A percentile compares a stretch with the other conserved stretches of the same genome.
Conservation (phyloP, 2,329 filamentous ascomycete species). For the Lizonia empirigonia region DNA sequence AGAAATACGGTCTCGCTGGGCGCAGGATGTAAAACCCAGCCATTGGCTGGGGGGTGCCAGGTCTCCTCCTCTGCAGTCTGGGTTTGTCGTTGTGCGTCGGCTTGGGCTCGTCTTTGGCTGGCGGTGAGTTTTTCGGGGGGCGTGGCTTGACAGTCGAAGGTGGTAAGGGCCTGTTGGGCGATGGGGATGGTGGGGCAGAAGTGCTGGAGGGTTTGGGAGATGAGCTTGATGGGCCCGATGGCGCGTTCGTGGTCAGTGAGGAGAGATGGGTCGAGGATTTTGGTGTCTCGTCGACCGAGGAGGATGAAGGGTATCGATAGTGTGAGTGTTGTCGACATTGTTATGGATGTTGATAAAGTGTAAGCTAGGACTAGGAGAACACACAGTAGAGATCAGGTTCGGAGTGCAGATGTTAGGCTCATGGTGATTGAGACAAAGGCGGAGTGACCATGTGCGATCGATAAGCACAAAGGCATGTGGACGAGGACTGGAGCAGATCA, state of each 20-base stretch:
- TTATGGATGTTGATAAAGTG: no score
- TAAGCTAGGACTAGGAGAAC: no score
- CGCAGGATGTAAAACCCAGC: conserved; percentile 8
- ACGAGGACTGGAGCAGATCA: background rate
- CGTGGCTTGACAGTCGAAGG: background rate
- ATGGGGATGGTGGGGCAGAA: conserved; percentile 7
- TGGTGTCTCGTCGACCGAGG: conserved; percentile 4
- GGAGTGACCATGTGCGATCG: no score
- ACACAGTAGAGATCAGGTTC: no score
- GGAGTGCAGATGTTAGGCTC: no score
- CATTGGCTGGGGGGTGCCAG: background rate
- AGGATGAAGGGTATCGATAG: conserved; percentile 17
- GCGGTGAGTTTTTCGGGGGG: background rate
- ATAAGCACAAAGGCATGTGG: background rate
- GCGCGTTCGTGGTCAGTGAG: background rate
- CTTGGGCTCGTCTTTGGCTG: background rate
- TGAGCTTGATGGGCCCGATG: background rate
- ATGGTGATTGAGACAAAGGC: no score
- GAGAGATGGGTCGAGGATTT: background rate
- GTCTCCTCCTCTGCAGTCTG: background rate
- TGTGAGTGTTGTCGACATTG: background rate
- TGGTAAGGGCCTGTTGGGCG: background rate
- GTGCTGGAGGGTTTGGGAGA: background rate
- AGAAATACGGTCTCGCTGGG: conserved; percentile 2
- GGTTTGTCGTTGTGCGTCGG: background rate